phyloP scores from a whole-genome alignment of 495 filamentous ascomycete species.

The Aspergillus steynii region DNA sequence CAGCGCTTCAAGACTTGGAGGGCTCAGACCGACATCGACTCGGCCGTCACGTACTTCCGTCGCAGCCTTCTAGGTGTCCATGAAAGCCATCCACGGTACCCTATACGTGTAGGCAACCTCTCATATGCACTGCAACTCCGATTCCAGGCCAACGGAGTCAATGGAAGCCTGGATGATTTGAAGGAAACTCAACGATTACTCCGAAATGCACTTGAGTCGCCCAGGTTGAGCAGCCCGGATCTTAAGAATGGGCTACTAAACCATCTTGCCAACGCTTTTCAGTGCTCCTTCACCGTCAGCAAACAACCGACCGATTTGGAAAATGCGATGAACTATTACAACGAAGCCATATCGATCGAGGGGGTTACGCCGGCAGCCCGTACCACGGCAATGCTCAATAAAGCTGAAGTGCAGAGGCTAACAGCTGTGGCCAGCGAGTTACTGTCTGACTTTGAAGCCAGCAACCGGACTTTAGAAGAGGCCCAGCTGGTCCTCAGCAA shows the following conservation, averaged over 20 bases:
- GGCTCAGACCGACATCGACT: neutral
- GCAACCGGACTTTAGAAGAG: neutral
- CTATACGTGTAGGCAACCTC: neutral
- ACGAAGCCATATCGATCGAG: neutral
- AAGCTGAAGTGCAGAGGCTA: neutral
- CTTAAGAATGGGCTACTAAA: neutral
- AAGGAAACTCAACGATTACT: conserved; percentile 4
- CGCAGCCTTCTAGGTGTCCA: conserved; percentile 1
- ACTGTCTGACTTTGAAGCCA: neutral
- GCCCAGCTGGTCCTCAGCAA: neutral
- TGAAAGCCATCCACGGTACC: neutral
- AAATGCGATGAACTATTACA: conserved; percentile 3
- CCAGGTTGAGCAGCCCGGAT: neutral
- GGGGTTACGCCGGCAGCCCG: neutral
- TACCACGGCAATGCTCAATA: neutral
- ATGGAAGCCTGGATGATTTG: conserved; percentile 2
- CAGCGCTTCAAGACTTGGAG: conserved; percentile 6
- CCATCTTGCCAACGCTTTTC: conserved; percentile 1
- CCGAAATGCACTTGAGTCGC: neutral
- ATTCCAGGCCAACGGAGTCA: neutral
- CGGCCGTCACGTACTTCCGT: conserved; percentile 6
- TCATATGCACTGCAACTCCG: conserved; percentile 5
- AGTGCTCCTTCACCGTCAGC: neutral
- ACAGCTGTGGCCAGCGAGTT: neutral
- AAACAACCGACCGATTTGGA: conserved; percentile 5